Evolutionary conservation across 1,284 basidiomycete genomes (phyloP), one percentile per base, ranked within the genome.

Genomic region (Meripilus lineatus): DNA sequence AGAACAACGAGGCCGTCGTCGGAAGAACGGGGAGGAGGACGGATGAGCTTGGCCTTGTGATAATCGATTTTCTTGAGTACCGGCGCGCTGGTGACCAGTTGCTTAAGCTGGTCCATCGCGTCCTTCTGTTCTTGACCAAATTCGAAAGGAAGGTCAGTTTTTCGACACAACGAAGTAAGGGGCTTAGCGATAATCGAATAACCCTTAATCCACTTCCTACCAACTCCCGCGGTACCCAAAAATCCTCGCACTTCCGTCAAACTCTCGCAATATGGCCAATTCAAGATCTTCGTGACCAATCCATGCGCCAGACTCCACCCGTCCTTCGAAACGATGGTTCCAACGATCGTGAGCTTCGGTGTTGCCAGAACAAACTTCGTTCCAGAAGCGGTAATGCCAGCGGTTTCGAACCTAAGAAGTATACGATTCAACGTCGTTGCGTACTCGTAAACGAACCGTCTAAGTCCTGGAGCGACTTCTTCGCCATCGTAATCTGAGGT

Each of bases 211-310:
- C 62, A 70, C 15, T 46, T 48, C 0, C 63, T 15, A 0, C 54
- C 54, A 2, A 58, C 55, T 0, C 66, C 64, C 0, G 56, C 55
- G 0, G 56, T 47, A 0, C 66, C 65, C 2, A 70, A 49, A 32
- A 71, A 70, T 3, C 54, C 53, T 0, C 61, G 51, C 1, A 71
- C 57, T 37, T 69, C 59, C 0, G 58, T 43, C 2, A 64, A 47
- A 15, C 39, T 53, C 2, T 26, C 33, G 11, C 56, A 58, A 2
- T 40, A 4, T 1, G 51, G 56, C 67, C 68, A 70, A 3, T 62
- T 53, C 0, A 56, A n/a, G 1, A 69, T 49, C 30, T 65, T 63
- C 30, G 54, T 40, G 0, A 59, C 54, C 0, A 64, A 34, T 0
- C 50, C 50, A n/a, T 57, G 56, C 0, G 51, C 47, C 0, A 66